Base-by-base conservation (phyloP, 139 green algal genomes). In the Astrephomene gubernaculifera region DNA sequence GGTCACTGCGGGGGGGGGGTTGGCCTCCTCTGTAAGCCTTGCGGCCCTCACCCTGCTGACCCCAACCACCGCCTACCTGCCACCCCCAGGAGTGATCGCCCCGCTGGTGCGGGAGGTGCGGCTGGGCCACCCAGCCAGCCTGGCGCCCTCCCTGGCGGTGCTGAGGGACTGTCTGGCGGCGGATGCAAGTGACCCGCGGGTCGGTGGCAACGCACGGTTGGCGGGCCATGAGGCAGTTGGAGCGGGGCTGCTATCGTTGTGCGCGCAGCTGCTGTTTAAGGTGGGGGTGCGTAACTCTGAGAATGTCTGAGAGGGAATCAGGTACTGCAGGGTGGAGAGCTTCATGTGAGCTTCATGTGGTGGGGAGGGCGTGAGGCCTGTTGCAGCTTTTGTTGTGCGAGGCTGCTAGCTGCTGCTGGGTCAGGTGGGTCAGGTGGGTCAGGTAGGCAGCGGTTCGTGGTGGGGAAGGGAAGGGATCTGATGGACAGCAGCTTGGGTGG, bases 181-280 rank as follows among this genome's bases (percentile, higher is more conserved):
- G 63, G 6, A 49, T 29, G 54, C 5, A 8, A 24, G 12, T 65
- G 54, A 24, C 39, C 1, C 10, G 67, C 22, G 29, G 14, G n/a
- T 64, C 6, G 43, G 41, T 17, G 10, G 44, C 12, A n/a, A 49
- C 36, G 19, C 31, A n/a, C 4, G 49, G 31, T 54, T 43, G 2
- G 38, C 29, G 27, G 57, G 39, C 0, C 57, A 65, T 2, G 75
- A 82, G 39, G 75, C 75, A 19, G 76, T 83, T 60, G 76, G 60
- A 6, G 61, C 76, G 4, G 76, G 76, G 1, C n/a, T 72, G 4
- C 61, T 83, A 1, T 83, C 76, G 7, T 7, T 83, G 60, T 73
- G 76, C 19, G 57, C 61, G 10, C 76, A 83, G 41, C 60, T 83
- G 41, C 39, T 83, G n/a, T 83, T 83, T n/a, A 19, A 72, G 60